Evolutionary conservation across 2,329 filamentous ascomycete genomes (phyloP).

Genomic region (Fulvia fulva): DNA sequence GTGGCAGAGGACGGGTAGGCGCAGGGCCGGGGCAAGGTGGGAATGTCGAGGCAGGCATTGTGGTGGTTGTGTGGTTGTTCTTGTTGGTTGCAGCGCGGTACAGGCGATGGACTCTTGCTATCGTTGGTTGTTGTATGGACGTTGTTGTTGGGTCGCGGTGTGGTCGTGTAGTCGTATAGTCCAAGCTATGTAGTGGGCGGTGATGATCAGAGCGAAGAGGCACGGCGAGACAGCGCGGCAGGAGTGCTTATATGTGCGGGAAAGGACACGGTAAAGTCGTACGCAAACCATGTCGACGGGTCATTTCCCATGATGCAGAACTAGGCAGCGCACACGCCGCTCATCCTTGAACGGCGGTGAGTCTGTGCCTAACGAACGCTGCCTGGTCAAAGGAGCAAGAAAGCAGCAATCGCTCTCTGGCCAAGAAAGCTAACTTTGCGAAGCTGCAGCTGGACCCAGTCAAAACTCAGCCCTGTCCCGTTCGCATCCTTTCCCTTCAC

Average conservation of each 20-base stretch:
- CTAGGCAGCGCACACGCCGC: constrained; percentile 14
- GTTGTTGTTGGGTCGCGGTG: constrained; percentile 3
- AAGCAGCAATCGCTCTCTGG: constrained; percentile 4
- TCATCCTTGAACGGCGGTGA: constrained; percentile 14
- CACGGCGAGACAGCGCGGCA: constrained; percentile 1
- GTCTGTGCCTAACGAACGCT: constrained; percentile 17
- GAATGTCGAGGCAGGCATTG: constrained; percentile 41
- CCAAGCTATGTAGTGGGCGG: constrained; percentile 1
- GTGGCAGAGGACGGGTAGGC: constrained; percentile 46
- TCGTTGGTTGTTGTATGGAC: background rate
- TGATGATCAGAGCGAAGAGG: background rate
- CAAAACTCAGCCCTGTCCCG: constrained; percentile 9
- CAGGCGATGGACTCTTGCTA: background rate
- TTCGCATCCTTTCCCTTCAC: constrained; percentile 9
- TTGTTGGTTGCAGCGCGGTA: background rate
- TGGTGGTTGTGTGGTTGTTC: constrained; percentile 12
- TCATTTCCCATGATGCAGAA: constrained; percentile 29
- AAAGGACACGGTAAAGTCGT: constrained; percentile 6
- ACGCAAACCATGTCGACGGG: constrained; percentile 14
- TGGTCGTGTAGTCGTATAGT: constrained; percentile 2
- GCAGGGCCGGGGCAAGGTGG: constrained; percentile 47
- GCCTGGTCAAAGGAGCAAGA: constrained; percentile 15
- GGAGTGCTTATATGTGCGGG: constrained; percentile 14
- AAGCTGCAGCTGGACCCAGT: constrained; percentile 4
- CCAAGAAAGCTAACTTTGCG: constrained; percentile 5